A percentile compares a stretch with the other conserved stretches of the same genome.
Evolutionary conservation across 176 grass and related monocot species (phyloP).

Genomic region (Carex cristatella): DNA sequence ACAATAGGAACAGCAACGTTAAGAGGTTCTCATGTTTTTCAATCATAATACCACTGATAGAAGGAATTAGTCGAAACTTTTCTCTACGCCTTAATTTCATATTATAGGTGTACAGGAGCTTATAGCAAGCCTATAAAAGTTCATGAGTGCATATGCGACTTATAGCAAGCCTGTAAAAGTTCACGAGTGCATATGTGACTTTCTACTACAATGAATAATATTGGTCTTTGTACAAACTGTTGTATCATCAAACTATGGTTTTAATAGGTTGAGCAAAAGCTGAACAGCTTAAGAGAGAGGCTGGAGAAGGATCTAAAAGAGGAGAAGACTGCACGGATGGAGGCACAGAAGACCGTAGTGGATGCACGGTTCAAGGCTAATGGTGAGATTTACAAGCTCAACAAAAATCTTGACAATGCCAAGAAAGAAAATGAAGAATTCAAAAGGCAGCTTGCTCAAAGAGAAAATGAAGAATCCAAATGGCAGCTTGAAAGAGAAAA

Average conservation of each 20-base stretch:
- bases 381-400: conserved; percentile 32
- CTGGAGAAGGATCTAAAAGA: conserved; percentile 38
- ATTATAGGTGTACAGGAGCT: background rate
- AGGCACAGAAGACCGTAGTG: conserved; percentile 21
- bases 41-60: background rate
- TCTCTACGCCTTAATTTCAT: background rate
- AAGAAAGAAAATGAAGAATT: conserved; percentile 30
- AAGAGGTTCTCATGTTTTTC: background rate
- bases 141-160: no score
- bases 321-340: conserved; percentile 25
- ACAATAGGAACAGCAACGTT: background rate
- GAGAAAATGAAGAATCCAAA: no score
- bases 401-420: conserved; percentile 26
- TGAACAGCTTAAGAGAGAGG: conserved; percentile 28
- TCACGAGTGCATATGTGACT: background rate
- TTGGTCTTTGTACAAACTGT: background rate
- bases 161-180: background rate
- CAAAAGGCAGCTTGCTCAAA: background rate
- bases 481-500: no score
- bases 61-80: background rate
- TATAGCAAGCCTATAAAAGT: no score
- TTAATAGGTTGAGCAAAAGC: conserved; percentile 41
- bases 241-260: no score
- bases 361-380: conserved; percentile 27
- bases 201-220: background rate